phyloP scores from a whole-genome alignment of 176 grass and related monocot species.

The Eremochloa ophiuroides region DNA sequence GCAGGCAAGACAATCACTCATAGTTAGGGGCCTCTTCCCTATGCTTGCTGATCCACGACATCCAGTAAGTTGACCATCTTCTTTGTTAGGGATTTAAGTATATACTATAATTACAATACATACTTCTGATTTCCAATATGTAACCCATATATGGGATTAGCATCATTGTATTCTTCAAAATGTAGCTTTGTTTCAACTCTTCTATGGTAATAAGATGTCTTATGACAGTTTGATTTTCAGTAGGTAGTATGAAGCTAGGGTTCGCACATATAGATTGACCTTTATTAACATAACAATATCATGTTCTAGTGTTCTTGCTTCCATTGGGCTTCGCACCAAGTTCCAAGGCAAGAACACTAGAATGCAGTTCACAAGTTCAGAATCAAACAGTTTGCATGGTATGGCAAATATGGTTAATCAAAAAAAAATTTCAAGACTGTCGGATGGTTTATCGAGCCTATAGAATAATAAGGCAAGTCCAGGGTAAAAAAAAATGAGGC shows the following conservation, averaged over 20 bases:
- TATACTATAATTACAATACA: not conserved
- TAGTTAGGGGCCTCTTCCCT: slow-evolving; percentile 97
- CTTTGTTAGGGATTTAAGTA: not conserved
- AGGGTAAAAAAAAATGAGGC: not conserved
- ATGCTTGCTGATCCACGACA: slow-evolving; percentile 98
- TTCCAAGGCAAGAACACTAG: not conserved
- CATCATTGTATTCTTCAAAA: not conserved
- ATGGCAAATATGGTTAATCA: not conserved
- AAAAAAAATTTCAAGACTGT: not conserved
- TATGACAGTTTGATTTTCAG: not conserved
- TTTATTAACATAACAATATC: not conserved
- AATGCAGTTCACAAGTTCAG: not conserved
- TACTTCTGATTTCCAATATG: not conserved
- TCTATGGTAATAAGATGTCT: not conserved
- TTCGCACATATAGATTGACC: not conserved
- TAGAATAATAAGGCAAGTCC: not conserved
- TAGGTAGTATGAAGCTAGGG: not conserved
- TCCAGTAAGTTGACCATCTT: slow-evolving; percentile 59
- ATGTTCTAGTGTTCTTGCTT: not conserved
- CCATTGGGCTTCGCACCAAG: not conserved
- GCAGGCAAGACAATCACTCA: slow-evolving; percentile 96
- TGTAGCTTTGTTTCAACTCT: not conserved
- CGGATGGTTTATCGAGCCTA: not conserved
- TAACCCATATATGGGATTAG: not conserved
- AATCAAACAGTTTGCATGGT: not conserved